These are phyloP conservation scores for Ogataea methylovora DNA, from an alignment of 805 yeast species.

Conservation along the genomic window DNA sequence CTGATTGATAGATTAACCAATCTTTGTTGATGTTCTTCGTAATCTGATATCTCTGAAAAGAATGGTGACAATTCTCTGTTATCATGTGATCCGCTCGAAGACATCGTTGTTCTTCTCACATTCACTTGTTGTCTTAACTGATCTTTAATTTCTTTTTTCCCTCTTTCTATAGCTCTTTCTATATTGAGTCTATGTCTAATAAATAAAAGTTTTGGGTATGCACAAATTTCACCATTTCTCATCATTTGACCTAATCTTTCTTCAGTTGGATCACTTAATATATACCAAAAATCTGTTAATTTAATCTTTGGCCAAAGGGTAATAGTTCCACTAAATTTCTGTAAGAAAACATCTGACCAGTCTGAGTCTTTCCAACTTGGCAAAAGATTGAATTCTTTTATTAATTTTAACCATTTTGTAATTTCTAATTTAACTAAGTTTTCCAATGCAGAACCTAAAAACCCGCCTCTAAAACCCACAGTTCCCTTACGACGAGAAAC, in stretches of 20 bases:
- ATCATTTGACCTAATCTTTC: conserved; percentile 49
- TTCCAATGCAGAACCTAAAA: conserved; percentile 63
- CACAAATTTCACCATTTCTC: conserved; percentile 52
- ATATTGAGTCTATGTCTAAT: conserved; percentile 55
- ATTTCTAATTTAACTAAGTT: conserved; percentile 66
- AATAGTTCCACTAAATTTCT: conserved; percentile 65
- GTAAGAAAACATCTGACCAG: conserved; percentile 74
- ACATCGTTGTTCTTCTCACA: no score
- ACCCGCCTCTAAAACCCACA: conserved; percentile 64
- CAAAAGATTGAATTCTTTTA: conserved; percentile 55
- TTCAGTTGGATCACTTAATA: conserved; percentile 62
- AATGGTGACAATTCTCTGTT: no score
- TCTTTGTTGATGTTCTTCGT: no score
- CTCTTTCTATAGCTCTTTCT: conserved; percentile 56
- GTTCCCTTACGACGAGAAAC: conserved; percentile 50
- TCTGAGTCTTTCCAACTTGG: conserved; percentile 69
- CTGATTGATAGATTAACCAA: no score
- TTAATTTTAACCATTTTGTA: conserved; percentile 66
- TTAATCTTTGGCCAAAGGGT: conserved; percentile 69
- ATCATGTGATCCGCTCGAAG: no score
- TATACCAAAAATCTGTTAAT: conserved; percentile 51
- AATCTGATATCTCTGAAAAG: no score
- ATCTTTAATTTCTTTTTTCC: conserved; percentile 26
- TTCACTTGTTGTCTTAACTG: no score
- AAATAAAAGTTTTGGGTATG: conserved; percentile 60